Percentiles rank a stretch among this genome's conserved stretches.
Conservation (phyloP, 2,329 filamentous ascomycete genomes). For the Botrytis sinoallii region DNA sequence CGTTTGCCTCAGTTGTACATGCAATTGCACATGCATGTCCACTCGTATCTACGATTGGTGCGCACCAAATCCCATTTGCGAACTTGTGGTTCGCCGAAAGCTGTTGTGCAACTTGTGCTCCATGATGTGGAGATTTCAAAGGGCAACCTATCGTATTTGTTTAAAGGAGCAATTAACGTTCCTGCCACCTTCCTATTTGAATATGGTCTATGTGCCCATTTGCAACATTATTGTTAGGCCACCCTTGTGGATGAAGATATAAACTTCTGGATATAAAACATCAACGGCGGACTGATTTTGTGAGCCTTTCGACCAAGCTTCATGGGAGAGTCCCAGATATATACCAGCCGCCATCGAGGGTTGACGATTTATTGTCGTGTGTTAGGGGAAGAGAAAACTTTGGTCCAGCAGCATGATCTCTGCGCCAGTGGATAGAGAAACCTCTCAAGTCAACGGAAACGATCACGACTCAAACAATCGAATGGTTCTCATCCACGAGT, state of each 20-base stretch:
- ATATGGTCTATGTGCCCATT: background rate
- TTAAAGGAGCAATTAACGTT: background rate
- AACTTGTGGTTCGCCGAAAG: conserved; percentile 11
- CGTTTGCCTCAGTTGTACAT: background rate
- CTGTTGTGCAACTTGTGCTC: background rate
- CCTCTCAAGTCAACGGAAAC: background rate
- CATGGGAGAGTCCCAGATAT: background rate
- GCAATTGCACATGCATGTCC: background rate
- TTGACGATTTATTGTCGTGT: background rate
- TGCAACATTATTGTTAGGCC: background rate
- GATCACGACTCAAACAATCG: background rate
- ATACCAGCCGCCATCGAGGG: background rate
- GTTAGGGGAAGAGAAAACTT: background rate
- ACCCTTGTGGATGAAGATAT: background rate
- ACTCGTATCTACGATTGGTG: conserved; percentile 6
- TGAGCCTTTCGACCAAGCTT: background rate
- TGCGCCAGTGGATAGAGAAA: background rate
- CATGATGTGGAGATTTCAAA: conserved; percentile 2
- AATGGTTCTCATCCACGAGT: background rate
- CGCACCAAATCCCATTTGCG: background rate
- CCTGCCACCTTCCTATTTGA: background rate
- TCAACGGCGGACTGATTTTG: background rate
- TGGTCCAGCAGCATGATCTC: background rate
- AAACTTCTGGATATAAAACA: background rate
- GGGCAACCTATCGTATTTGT: conserved; percentile 2